Evolutionary conservation across 1,284 basidiomycete genomes (phyloP), one percentile per base, ranked within the genome.

Genomic region (Cystobasidium pallidum): DNA sequence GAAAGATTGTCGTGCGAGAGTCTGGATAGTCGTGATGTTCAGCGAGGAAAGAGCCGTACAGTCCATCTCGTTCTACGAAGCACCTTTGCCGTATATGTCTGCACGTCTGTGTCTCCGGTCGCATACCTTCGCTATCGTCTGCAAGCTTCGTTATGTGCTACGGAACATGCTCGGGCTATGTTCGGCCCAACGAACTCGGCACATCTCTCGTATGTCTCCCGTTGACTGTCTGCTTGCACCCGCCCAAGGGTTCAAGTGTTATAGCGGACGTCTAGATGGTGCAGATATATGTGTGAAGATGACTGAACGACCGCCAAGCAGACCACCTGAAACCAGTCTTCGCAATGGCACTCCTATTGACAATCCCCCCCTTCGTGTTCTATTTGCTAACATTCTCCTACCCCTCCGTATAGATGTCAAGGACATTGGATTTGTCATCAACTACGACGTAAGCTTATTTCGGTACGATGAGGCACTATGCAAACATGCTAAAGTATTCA

Each of bases 351-450:
- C 32, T 21, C 13, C 32, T 34, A 41, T 26, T 24, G 21, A 21
- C 36, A 19, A 3, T 19, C 43, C n/a, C 32, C 59, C 8, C 41
- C 30, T 13, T 8, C 26, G 11, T n/a, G n/a, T n/a, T 54, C 19
- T 15, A 11, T 36, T 45, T 19, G 15, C 57, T 45, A 52, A 45
- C 41, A 2, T 41, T n/a, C n/a, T n/a, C n/a, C 17, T 49, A 51
- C 30, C 3, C 28, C 41, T 24, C 36, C 17, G 19, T n/a, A 26
- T 58, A 77, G 77, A 78, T 57, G 76, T 78, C 82, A 94, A 94
- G 88, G 91, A 94, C 83, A 92, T 94, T 78, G 89, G 90, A 75
- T 94, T 92, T 83, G 91, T 70, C 58, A 70, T 70, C 67, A 70
- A 70, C 58, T 70, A 70, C 47, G 67, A 70, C 59, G 41, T 67